Conservation (phyloP, 208 protist species). For the Leishmania arabica region DNA sequence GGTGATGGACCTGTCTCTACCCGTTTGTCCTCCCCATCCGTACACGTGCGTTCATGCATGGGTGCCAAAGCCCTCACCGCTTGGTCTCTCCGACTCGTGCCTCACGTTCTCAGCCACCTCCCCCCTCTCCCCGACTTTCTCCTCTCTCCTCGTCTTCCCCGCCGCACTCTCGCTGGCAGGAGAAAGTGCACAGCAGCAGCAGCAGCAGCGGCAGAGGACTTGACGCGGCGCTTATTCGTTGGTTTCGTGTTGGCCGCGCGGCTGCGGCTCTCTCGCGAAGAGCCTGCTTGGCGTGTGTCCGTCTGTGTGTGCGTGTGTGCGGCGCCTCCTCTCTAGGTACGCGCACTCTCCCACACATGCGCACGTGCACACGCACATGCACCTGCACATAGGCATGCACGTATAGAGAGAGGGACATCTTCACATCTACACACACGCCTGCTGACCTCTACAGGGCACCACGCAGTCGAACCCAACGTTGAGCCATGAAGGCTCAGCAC, state of each 20-base stretch:
- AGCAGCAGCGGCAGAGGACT: too few relatives aligned
- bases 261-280: background rate
- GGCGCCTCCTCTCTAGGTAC: too few relatives aligned
- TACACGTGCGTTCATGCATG: background rate
- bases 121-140: background rate
- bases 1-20: background rate
- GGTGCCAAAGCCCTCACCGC: background rate
- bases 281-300: background rate
- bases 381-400: background rate
- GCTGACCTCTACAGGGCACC: background rate
- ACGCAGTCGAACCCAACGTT: background rate
- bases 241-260: background rate
- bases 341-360: too few relatives aligned
- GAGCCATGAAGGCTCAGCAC: constrained; percentile 23
- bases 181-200: too few relatives aligned
- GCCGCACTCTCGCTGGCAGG: too few relatives aligned
- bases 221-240: background rate
- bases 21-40: background rate
- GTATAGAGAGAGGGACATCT: background rate
- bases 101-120: too few relatives aligned
- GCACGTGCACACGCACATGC: background rate
- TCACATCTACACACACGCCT: background rate
- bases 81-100: background rate
- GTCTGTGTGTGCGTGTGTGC: background rate
- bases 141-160: background rate